A percentile compares a stretch with the other conserved stretches of the same genome.
Evolutionary conservation across 2,329 filamentous ascomycete species (phyloP).

Genomic region (Diplocarpon rosae): DNA sequence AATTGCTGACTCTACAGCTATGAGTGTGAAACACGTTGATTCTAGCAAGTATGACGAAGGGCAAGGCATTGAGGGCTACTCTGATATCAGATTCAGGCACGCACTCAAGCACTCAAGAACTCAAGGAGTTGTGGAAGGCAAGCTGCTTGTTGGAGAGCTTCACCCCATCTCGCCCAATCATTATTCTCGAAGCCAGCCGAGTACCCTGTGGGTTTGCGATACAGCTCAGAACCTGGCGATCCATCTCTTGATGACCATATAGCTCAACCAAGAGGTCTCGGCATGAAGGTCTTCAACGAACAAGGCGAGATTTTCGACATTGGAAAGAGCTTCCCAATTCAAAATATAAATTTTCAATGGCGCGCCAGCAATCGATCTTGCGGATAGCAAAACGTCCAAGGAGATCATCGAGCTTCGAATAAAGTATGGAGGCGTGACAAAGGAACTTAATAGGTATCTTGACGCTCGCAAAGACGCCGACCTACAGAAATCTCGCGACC

Average conservation of each 20-base stretch:
- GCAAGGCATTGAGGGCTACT: neutral
- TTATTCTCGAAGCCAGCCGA: conserved; percentile 27
- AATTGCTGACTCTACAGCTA: no score
- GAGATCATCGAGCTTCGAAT: conserved; percentile 34
- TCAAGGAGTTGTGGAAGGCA: conserved; percentile 37
- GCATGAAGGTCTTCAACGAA: conserved; percentile 40
- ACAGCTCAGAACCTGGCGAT: conserved; percentile 31
- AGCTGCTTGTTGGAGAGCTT: conserved; percentile 33
- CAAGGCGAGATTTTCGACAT: conserved; percentile 31
- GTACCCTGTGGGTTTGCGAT: conserved; percentile 29
- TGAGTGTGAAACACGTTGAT: conserved; percentile 1
- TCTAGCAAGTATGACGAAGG: conserved; percentile 12
- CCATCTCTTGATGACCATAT: conserved; percentile 32
- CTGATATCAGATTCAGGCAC: conserved; percentile 25
- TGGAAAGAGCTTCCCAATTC: conserved; percentile 26
- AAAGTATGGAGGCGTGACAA: conserved; percentile 28
- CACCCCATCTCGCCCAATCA: conserved; percentile 33
- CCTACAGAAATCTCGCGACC: conserved; percentile 31
- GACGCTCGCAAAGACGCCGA: conserved; percentile 29
- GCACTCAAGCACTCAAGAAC: conserved; percentile 36
- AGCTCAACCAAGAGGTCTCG: conserved; percentile 35
- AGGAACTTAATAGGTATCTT: conserved; percentile 33
- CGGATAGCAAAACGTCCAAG: conserved; percentile 33
- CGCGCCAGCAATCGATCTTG: conserved; percentile 36
- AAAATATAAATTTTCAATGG: conserved; percentile 40